These are phyloP conservation scores for Nicotiana otophora DNA, from an alignment of 257 asterid species.

Conservation along the genomic window DNA sequence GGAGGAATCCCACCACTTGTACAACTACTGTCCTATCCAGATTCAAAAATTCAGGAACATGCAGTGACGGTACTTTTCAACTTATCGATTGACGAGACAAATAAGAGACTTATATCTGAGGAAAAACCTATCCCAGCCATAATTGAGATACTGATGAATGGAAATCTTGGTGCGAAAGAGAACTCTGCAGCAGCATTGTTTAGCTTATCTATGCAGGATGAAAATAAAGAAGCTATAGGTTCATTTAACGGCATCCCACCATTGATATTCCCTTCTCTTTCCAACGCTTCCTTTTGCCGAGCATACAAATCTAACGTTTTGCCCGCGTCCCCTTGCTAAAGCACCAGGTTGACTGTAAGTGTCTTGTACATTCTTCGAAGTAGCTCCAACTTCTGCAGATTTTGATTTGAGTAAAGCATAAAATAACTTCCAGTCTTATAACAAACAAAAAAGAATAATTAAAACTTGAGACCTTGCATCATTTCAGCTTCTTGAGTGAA, in stretches of 20 bases:
- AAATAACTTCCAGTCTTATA: too few species aligned
- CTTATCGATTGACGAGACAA: constrained; percentile 60
- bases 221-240: constrained; percentile 64
- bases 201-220: constrained; percentile 81
- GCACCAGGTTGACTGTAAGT: too few species aligned
- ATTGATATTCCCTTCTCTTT: constrained; percentile 19
- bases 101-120: constrained; percentile 55
- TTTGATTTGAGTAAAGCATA: too few species aligned
- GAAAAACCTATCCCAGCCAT: constrained; percentile 57
- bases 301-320: too few species aligned
- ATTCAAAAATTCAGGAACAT: constrained; percentile 46
- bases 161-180: constrained; percentile 58
- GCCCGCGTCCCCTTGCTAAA: too few species aligned
- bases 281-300: too few species aligned
- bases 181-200: constrained; percentile 84
- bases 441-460: too few species aligned
- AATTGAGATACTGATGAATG: constrained; percentile 53
- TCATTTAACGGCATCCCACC: constrained; percentile 62
- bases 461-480: too few species aligned
- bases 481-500: too few species aligned
- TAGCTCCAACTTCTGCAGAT: too few species aligned
- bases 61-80: constrained; percentile 43
- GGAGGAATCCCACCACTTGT: constrained; percentile 65
- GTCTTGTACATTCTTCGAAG: too few species aligned
- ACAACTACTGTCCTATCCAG: constrained; percentile 33